Base-by-base conservation (phyloP, 306 rosid genomes). In the Neltuma alba region DNA sequence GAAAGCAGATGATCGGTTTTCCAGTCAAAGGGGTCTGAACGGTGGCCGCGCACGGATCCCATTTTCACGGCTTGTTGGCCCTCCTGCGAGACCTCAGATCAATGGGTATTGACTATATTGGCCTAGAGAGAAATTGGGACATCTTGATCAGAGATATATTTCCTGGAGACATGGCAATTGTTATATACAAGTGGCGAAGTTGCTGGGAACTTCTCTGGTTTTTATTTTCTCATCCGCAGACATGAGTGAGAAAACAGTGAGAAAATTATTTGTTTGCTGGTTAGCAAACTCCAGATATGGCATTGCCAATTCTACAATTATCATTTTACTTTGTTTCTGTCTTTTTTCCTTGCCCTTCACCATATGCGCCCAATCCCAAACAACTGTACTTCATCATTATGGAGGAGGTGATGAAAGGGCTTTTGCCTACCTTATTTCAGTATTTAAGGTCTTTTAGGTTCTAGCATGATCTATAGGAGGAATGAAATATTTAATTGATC, bases 21-120 rank as follows among this genome's bases (percentile, higher is more conserved):
- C 96, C 6, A 84, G 85, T 77, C 91, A 84, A 68, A 88, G 83
- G 87, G 89, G 85, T 52, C 80, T 86, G 70, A 83, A 80, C 73
- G 78, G 89, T 41, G 88, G 89, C 23, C 88, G 89, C 69, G 34
- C 83, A 11, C 96, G 91, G 84, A 31, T 90, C 67, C 98, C 99
- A 5, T 96, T 96, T 83, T 96, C 99, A 0, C 89, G 99, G 79
- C 89, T 96, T 80, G 91, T 83, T 88, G 93, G 93, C 40, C 88
- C 97, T 8, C 81, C 96, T 7, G 76, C 96, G 34, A 93, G 98
- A 83, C 93, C 98, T 72, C 97, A 90, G 83, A 91, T 95, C 67
- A 95, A 95, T 82, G 99, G 99, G 65, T 95, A 92, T 87, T 94
- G 76, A 77, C 45, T 79, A 23, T 36, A 38, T 41, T 65, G 61